Evolutionary conservation across 495 filamentous ascomycete species (phyloP).

Genomic region (Penicillium parvum): DNA sequence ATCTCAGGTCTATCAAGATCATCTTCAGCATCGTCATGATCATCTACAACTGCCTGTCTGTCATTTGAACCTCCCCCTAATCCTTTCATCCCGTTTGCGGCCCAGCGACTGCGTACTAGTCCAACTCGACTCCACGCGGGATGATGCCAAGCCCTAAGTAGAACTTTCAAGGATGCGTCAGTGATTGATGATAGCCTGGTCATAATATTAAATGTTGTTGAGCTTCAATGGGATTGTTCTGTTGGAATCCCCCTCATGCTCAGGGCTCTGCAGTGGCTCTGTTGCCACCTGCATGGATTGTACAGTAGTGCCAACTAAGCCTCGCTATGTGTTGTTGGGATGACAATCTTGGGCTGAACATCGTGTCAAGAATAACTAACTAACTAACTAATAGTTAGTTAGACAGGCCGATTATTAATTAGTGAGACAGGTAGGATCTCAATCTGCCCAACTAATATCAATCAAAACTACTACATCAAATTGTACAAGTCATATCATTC

Average conservation of each 20-base stretch:
- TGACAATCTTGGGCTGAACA: background rate
- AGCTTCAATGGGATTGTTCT: background rate
- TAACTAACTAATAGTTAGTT: background rate
- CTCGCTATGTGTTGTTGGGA: conserved; percentile 5
- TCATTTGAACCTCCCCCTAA: background rate
- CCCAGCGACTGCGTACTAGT: no score
- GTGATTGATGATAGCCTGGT: no score
- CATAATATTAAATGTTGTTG: no score
- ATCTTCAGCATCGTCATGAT: no score
- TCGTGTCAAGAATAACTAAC: background rate
- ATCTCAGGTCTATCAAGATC: no score
- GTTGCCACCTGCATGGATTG: conserved; percentile 7
- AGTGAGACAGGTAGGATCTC: no score
- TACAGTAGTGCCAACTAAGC: conserved; percentile 9
- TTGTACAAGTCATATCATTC: no score
- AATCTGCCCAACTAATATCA: no score
- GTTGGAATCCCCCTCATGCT: background rate
- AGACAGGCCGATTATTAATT: background rate
- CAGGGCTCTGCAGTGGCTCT: background rate
- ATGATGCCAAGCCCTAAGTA: conserved; percentile 13
- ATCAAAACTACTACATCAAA: no score
- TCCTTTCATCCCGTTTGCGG: conserved; percentile 13
- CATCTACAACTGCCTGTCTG: background rate
- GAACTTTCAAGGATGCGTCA: background rate
- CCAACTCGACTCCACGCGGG: conserved; percentile 15